phyloP scores from a whole-genome alignment of 768 basidiomycete genomes.

The Amanita brunnescens region DNA sequence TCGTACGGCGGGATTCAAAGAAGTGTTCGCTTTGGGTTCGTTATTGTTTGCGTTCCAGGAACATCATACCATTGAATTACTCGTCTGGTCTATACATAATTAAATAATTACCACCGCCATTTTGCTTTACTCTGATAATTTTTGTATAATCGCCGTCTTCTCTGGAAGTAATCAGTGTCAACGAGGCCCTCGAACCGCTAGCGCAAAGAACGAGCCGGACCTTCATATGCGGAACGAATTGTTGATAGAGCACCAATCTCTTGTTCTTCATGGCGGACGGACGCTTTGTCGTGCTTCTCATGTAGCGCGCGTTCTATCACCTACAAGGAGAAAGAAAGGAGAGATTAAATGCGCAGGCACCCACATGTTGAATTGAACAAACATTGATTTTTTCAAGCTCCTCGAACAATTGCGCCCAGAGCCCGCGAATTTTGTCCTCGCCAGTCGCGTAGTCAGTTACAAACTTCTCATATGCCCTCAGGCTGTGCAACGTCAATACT shows the following conservation, averaged over 20 bases:
- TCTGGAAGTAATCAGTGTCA: neutral
- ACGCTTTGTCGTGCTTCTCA: neutral
- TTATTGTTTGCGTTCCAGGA: too few relatives aligned
- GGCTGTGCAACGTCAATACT: slow-evolving; percentile 7
- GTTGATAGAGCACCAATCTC: neutral
- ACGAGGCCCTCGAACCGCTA: too few relatives aligned
- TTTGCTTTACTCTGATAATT: neutral
- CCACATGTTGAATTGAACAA: neutral
- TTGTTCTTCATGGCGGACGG: neutral
- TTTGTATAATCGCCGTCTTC: neutral
- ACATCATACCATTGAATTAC: too few relatives aligned
- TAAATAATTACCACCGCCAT: too few relatives aligned
- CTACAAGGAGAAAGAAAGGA: neutral
- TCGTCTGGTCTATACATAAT: too few relatives aligned
- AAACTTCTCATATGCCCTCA: slow-evolving; percentile 14
- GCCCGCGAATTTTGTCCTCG: slow-evolving; percentile 16
- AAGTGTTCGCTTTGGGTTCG: too few relatives aligned
- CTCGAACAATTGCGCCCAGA: slow-evolving; percentile 15
- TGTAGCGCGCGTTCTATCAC: neutral
- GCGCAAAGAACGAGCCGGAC: neutral
- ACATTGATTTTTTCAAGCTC: slow-evolving; percentile 18
- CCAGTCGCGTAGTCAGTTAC: slow-evolving; percentile 16
- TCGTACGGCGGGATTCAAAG: too few relatives aligned
- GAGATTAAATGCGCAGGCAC: neutral
- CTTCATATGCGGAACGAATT: neutral